These are phyloP conservation scores for Eimeria acervulina DNA, from an alignment of 169 alveolate species.

Conservation along the genomic window DNA sequence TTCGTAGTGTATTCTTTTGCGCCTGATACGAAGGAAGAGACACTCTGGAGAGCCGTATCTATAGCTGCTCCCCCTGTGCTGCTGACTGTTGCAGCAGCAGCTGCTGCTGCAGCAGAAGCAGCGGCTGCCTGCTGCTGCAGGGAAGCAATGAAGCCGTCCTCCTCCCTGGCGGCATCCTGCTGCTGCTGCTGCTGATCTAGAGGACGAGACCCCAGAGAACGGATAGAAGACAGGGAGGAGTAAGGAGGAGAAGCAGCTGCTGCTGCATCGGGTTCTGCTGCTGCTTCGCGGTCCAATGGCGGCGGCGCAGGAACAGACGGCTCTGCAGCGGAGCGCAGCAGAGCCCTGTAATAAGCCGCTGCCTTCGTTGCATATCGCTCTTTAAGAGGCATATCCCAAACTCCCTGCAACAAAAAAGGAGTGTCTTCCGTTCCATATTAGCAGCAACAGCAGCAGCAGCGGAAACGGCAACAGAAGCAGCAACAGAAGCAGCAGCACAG, in stretches of 20 bases:
- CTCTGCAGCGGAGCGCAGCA: conserved; percentile 78
- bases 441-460: not conserved
- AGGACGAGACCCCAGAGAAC: not conserved
- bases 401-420: conserved; percentile 62
- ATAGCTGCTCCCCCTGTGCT: conserved; percentile 64
- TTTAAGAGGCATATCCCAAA: conserved; percentile 78
- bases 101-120: conserved; percentile 69
- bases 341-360: conserved; percentile 82
- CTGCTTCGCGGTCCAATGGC: conserved; percentile 15
- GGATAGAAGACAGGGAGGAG: not conserved
- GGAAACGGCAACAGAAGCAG: not conserved
- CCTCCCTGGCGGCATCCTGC: not conserved
- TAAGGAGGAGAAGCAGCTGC: conserved; percentile 42
- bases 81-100: conserved; percentile 76
- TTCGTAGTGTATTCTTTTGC: conserved; percentile 75
- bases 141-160: conserved; percentile 58
- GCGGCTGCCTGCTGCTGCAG: conserved; percentile 54
- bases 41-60: conserved; percentile 49
- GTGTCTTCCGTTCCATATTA: not conserved
- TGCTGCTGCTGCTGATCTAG: conserved; percentile 33
- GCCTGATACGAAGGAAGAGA: conserved; percentile 71
- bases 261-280: conserved; percentile 23
- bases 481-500: not conserved
- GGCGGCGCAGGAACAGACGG: conserved; percentile 71
- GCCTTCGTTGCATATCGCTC: conserved; percentile 83